Percentiles rank a stretch among this genome's conserved stretches.
These are phyloP conservation scores for Cytospora schulzeri DNA, from an alignment of 2,329 filamentous ascomycete genomes.

Conservation along the genomic window DNA sequence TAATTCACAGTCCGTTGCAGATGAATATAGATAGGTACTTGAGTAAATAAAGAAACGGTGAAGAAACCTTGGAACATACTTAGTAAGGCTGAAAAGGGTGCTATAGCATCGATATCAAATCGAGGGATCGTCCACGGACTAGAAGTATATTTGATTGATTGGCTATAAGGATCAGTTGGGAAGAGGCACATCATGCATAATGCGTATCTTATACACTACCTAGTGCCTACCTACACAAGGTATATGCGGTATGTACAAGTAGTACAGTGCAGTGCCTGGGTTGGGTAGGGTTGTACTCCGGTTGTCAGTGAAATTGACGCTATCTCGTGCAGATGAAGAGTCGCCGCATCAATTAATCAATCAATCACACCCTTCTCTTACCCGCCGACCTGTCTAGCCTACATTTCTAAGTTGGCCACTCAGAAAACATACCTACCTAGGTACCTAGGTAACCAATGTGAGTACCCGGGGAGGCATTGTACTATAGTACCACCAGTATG, in stretches of 20 bases:
- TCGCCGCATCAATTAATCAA: neutral
- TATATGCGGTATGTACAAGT: neutral
- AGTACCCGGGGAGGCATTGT: no score
- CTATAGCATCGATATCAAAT: neutral
- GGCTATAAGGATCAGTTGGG: neutral
- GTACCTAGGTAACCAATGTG: no score
- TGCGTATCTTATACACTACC: neutral
- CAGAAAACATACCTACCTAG: no score
- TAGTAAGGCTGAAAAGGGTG: neutral
- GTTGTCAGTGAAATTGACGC: neutral
- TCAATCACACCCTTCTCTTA: neutral
- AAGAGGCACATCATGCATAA: neutral
- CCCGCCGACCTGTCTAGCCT: neutral
- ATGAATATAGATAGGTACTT: no score
- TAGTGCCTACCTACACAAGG: neutral
- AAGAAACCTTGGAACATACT: neutral
- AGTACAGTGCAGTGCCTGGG: neutral
- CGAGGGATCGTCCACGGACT: no score
- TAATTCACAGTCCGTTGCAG: no score
- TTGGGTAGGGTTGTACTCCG: neutral
- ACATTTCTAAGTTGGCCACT: no score
- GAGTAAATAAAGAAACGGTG: neutral
- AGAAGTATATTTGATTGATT: neutral
- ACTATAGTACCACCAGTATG: no score
- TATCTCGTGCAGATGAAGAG: conserved; percentile 1